Conservation (phyloP, 257 asterid genomes). For the Gentiana macrophylla region DNA sequence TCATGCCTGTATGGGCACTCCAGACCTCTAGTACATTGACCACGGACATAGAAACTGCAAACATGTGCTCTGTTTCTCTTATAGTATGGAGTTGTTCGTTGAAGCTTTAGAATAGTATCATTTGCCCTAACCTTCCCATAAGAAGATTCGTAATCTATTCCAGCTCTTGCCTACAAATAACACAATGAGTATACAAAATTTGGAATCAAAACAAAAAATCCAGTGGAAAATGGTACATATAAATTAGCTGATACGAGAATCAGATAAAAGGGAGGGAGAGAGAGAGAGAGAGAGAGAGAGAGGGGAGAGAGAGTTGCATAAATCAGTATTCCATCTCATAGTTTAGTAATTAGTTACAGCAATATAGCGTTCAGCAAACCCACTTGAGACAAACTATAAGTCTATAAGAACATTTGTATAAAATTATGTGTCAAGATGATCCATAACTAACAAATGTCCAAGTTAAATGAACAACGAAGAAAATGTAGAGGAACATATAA, state of each 20-base stretch:
- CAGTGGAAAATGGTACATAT: neutral
- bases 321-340: neutral
- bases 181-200: neutral
- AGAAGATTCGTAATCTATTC: conserved; percentile 94
- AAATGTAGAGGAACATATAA: too few species aligned
- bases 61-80: conserved; percentile 94
- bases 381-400: too few species aligned
- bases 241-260: too few species aligned
- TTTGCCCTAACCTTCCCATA: conserved; percentile 81
- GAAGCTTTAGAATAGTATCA: conserved; percentile 92
- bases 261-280: too few species aligned
- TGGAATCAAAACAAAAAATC: neutral
- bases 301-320: too few species aligned
- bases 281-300: too few species aligned
- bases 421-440: too few species aligned
- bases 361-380: too few species aligned
- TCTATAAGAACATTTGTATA: too few species aligned
- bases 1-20: conserved; percentile 99
- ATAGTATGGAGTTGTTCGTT: conserved; percentile 92
- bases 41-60: conserved; percentile 93
- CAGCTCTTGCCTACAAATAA: conserved; percentile 82
- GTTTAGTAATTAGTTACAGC: neutral
- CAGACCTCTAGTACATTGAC: conserved; percentile 95
- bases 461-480: too few species aligned
- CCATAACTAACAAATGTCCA: too few species aligned